Evolutionary conservation across 306 rosid genomes (phyloP), one percentile per base, ranked within the genome.

Genomic region (Luffa acutangula): DNA sequence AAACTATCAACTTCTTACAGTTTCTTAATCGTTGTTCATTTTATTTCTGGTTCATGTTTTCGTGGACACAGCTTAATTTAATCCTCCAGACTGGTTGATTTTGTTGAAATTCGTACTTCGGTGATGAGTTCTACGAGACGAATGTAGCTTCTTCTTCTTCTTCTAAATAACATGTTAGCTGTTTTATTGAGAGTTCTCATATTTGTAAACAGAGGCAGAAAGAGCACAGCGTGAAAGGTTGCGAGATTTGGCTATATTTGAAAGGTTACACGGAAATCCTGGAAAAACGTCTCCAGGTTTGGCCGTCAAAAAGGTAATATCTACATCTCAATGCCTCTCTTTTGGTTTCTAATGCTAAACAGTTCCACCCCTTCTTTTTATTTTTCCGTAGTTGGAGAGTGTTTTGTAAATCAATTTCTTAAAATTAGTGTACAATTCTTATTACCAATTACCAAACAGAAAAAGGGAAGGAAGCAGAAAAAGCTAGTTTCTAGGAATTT

Each of bases 211-310:
- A 94, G 98, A 85, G 80, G 86, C 83, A 82, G 98, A 95, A 86
- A 92, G 97, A 83, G 70, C 83, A 13, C 97, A 89, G 81, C 95
- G 97, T 0, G 97, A 92, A 88, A 84, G 86, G 77, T 81, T 92
- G 48, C 86, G 89, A 18, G 98, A 95, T 85, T 91, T 95, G 85
- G 96, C 98, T 33, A 84, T 89, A 78, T 95, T 95, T 81, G 97
- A 95, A 89, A 91, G 97, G 93, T 78, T 91, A 12, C 39, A 90
- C 73, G 91, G 93, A 53, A 87, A 89, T 80, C 92, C 89, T 66
- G 9, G 90, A 79, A 88, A 84, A 76, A 87, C 98, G 15, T 92
- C 97, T 53, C 84, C 93, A 10, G 84, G 36, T 79, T 87, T 92
- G 53, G 98, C 97, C 0, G 96, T 91, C 46, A 95, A 95, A 88